These are phyloP conservation scores for Shiraia sp. DNA, from an alignment of 2,329 filamentous ascomycete genomes.

Conservation along the genomic window DNA sequence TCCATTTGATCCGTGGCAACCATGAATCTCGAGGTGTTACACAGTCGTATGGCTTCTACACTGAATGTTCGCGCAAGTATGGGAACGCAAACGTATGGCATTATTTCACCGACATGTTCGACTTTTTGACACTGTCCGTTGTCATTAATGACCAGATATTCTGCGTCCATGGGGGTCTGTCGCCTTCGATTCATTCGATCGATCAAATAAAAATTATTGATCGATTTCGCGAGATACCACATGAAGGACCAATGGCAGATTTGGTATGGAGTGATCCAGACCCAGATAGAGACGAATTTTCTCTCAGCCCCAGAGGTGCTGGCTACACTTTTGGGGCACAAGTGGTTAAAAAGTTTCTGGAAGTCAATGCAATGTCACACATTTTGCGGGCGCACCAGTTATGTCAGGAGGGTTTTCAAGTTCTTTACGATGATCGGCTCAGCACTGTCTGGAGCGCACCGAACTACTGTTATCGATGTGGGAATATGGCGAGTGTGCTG, in stretches of 20 bases:
- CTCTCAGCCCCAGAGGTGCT: conserved; percentile 86
- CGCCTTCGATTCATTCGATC: conserved; percentile 85
- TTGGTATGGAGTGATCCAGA: conserved; percentile 98
- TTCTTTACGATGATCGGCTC: conserved; percentile 90
- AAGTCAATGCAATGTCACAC: conserved; percentile 96
- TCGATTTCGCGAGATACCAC: conserved; percentile 95
- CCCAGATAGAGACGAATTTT: conserved; percentile 96
- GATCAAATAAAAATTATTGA: conserved; percentile 99
- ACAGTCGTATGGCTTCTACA: conserved; percentile 99
- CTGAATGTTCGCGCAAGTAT: conserved; percentile 96
- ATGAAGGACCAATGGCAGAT: conserved; percentile 99
- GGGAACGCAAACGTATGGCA: conserved; percentile 99
- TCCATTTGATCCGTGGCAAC: conserved; percentile 95
- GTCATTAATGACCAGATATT: conserved; percentile 99
- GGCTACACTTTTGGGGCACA: conserved; percentile 98
- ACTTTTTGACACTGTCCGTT: conserved; percentile 93
- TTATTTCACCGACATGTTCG: conserved; percentile 99
- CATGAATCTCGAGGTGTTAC: conserved; percentile 97
- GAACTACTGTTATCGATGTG: conserved; percentile 90
- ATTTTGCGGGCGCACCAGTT: conserved; percentile 97
- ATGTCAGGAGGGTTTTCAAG: conserved; percentile 96
- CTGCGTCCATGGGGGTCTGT: conserved; percentile 86
- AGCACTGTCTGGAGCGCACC: conserved; percentile 89
- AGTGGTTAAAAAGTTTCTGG: conserved; percentile 96
- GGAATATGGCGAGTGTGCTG: conserved; percentile 94